A percentile compares a stretch with the other conserved stretches of the same genome.
Conservation (phyloP, 169 alveolate species). For the Plasmodium billcollinsi region DNA sequence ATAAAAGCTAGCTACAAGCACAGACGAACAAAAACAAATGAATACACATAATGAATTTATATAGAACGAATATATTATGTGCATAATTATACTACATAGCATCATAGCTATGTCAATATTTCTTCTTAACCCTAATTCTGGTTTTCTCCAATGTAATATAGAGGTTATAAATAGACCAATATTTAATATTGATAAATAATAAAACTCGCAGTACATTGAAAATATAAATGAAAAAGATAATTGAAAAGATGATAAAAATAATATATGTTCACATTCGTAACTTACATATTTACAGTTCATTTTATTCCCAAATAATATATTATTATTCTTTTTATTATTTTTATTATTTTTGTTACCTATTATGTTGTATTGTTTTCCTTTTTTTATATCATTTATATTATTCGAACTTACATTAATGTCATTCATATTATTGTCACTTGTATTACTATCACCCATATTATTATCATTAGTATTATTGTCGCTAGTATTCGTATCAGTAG, state of each 20-base stretch:
- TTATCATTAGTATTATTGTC: too few species aligned
- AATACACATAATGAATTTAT: conserved; percentile 39
- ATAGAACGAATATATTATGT: neutral
- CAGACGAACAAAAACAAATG: neutral
- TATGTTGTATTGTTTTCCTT: too few species aligned
- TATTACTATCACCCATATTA: too few species aligned
- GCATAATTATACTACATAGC: neutral
- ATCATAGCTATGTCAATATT: conserved; percentile 18
- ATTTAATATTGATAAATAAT: conserved; percentile 7
- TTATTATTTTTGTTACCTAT: too few species aligned
- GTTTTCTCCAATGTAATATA: conserved; percentile 50
- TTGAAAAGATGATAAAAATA: conserved; percentile 51
- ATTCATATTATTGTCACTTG: too few species aligned
- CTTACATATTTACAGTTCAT: conserved; percentile 24
- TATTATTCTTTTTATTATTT: too few species aligned
- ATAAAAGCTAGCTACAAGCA: neutral
- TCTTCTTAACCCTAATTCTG: conserved; percentile 33
- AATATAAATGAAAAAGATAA: conserved; percentile 19
- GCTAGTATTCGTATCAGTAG: too few species aligned
- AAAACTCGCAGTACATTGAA: conserved; percentile 33
- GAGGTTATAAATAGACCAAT: conserved; percentile 21
- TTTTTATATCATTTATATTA: too few species aligned
- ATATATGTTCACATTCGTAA: conserved; percentile 45
- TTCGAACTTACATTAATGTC: too few species aligned
- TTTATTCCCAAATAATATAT: neutral